Percentiles rank a stretch among this genome's conserved stretches.
Conservation (phyloP, 805 yeast genomes). For the Komagataella phaffii region DNA sequence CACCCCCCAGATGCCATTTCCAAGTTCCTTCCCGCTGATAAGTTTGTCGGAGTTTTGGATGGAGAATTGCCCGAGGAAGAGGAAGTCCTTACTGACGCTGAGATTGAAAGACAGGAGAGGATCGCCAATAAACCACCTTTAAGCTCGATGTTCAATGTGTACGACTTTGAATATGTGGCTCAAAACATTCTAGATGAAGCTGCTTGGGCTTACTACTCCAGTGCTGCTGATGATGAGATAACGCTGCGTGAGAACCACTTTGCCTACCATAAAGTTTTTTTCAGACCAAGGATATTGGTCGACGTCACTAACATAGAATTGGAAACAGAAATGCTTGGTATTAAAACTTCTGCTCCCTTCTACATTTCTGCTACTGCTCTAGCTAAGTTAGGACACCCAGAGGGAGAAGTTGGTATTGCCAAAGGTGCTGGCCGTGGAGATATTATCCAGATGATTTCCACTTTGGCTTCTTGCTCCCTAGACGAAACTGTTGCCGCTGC, state of each 20-base stretch:
- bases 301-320: slow-evolving; percentile 68
- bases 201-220: slow-evolving; percentile 90
- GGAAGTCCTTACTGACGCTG: slow-evolving; percentile 23
- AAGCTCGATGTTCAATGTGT: slow-evolving; percentile 56
- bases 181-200: slow-evolving; percentile 58
- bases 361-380: slow-evolving; percentile 88
- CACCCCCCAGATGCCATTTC: slow-evolving; percentile 84
- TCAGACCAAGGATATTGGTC: slow-evolving; percentile 72
- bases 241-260: slow-evolving; percentile 82
- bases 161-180: slow-evolving; percentile 84
- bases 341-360: slow-evolving; percentile 59
- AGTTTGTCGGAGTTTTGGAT: slow-evolving; percentile 41
- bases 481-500: slow-evolving; percentile 75
- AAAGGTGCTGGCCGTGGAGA: slow-evolving; percentile 64
- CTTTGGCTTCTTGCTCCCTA: slow-evolving; percentile 77
- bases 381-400: slow-evolving; percentile 85
- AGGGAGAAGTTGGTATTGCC: slow-evolving; percentile 82
- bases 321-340: slow-evolving; percentile 66
- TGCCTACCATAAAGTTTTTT: slow-evolving; percentile 79
- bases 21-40: slow-evolving; percentile 41
- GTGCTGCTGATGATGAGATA: slow-evolving; percentile 90
- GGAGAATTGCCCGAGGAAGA: slow-evolving; percentile 20
- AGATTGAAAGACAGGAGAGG: slow-evolving; percentile 25
- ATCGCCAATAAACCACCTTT: slow-evolving; percentile 52
- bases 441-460: slow-evolving; percentile 83